Percentiles rank a stretch among this genome's conserved stretches.
phyloP scores from a whole-genome alignment of 2,329 filamentous ascomycete species.

The Rhinocladiella similis region DNA sequence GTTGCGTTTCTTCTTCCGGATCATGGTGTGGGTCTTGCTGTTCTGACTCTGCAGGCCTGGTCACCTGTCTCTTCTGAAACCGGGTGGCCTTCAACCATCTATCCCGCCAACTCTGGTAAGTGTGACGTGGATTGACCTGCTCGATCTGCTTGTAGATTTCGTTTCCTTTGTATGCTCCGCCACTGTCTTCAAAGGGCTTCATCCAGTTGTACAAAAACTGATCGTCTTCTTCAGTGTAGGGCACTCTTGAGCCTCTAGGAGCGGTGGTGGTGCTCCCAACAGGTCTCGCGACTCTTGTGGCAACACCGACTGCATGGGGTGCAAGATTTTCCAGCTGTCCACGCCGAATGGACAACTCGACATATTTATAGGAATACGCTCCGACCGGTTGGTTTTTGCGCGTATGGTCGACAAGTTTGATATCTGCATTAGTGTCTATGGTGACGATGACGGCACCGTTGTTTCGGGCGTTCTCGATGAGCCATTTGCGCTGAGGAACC shows the following conservation, averaged over 20 bases:
- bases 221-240: slow-evolving; percentile 47
- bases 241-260: slow-evolving; percentile 34
- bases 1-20: not conserved
- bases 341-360: slow-evolving; percentile 55
- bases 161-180: slow-evolving; percentile 40
- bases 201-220: slow-evolving; percentile 47
- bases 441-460: slow-evolving; percentile 57
- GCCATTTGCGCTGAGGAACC: slow-evolving; percentile 51
- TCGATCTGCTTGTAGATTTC: slow-evolving; percentile 48
- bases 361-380: slow-evolving; percentile 59
- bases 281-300: slow-evolving; percentile 40
- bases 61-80: slow-evolving; percentile 18
- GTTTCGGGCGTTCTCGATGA: slow-evolving; percentile 38
- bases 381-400: slow-evolving; percentile 50
- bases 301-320: slow-evolving; percentile 49
- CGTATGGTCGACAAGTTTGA: slow-evolving; percentile 60
- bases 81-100: slow-evolving; percentile 45
- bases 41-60: slow-evolving; percentile 1
- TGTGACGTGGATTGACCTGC: slow-evolving; percentile 41
- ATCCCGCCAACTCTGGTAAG: slow-evolving; percentile 51
- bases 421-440: slow-evolving; percentile 57
- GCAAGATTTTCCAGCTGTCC: slow-evolving; percentile 51
- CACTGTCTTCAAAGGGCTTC: slow-evolving; percentile 35
- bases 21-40: not conserved
- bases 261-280: slow-evolving; percentile 43